A percentile compares a stretch with the other conserved stretches of the same genome.
Evolutionary conservation across 805 yeast genomes (phyloP).

Genomic region (Pichia gijzeniarum): DNA sequence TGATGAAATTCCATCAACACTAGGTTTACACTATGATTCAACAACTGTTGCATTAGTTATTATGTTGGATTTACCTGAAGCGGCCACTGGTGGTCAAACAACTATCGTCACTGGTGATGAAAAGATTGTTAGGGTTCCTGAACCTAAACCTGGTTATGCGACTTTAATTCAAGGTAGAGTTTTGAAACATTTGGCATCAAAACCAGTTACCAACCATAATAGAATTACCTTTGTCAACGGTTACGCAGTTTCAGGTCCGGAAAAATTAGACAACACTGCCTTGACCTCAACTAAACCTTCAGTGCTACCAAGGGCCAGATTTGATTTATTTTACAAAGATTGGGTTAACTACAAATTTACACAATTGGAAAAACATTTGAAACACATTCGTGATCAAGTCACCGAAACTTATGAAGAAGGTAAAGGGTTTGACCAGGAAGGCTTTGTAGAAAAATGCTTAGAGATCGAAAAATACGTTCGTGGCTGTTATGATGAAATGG

Average conservation of each 20-base stretch:
- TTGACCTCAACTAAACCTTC: conserved; percentile 32
- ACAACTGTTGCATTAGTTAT: conserved; percentile 44
- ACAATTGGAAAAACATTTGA: conserved; percentile 26
- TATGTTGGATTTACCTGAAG: conserved; percentile 41
- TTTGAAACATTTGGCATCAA: conserved; percentile 42
- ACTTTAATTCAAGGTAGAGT: conserved; percentile 42
- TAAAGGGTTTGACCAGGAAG: conserved; percentile 26
- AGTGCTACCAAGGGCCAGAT: conserved; percentile 30
- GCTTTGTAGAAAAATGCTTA: conserved; percentile 24
- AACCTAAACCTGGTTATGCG: conserved; percentile 40
- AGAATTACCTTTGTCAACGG: conserved; percentile 32
- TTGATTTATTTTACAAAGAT: conserved; percentile 30
- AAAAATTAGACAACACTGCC: conserved; percentile 28
- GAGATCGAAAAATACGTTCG: conserved; percentile 27
- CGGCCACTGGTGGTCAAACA: conserved; percentile 46
- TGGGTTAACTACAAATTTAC: conserved; percentile 31
- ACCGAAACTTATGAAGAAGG: conserved; percentile 17
- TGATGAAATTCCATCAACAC: conserved; percentile 36
- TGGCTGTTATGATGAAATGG: conserved; percentile 31
- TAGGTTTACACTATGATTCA: conserved; percentile 44
- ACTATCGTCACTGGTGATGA: conserved; percentile 41
- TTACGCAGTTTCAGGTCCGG: conserved; percentile 25
- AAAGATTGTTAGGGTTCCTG: conserved; percentile 26
- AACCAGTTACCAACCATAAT: conserved; percentile 34
- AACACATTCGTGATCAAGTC: conserved; percentile 17